Base-by-base conservation (phyloP, 306 rosid species). In the Carpinus fangiana region DNA sequence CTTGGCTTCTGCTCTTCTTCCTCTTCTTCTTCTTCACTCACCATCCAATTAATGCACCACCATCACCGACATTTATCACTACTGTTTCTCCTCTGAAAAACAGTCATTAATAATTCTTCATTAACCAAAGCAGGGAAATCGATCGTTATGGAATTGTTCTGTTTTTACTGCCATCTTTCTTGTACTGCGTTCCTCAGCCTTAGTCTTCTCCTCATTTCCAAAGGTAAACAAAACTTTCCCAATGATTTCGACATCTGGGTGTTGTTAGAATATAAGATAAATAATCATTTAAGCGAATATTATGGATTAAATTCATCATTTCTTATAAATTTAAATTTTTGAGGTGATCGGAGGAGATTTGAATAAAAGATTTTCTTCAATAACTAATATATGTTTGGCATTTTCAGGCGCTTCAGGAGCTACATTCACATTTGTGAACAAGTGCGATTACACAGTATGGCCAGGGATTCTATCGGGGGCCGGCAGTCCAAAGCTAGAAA, bases 401-500 rank as follows among this genome's bases (percentile, higher is more conserved):
- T 43, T 4, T 65, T 23, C 87, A 89, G 94, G 87, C 52, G 87
- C 81, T 78, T 87, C 96, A 7, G 93, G 93, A 11, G 89, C 98
- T 18, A 87, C 92, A 82, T 95, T 95, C 76, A 90, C 86, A 5
- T 89, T 92, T 48, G 67, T 84, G 31, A 95, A 95, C 80, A 95
- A 86, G 85, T 95, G 98, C 50, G 91, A 91, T 50, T 84, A 47
- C 87, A 90, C 97, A 5, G 97, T 91, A 7, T 95, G 99, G 99
- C 99, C 99, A 0, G 99, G 99, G 38, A 90, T 93, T 70, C 81
- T 88, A 12, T 68, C 86, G 61, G 70, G 91, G 13, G 81, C 91
- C 1, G 99, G 99, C 6, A 91, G 78, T 54, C 89, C 96, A 0
- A 88, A 84, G 65, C 69, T 95, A 7, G 98, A 88, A 68, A 84